These are phyloP conservation scores for Sorghum bicolor DNA, from an alignment of 176 grass and related monocot species.

Conservation along the genomic window Sorghum_bicolor_NCBIv3 NC_012870.2:60513501-60514000, in stretches of 20 bases:
- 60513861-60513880: conserved; percentile 10
- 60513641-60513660: neutral
- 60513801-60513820: conserved; percentile 31
- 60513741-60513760: neutral
- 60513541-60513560: neutral
- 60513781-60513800: neutral
- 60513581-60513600: neutral
- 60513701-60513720: neutral
- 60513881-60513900: conserved; percentile 24
- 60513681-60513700: conserved; percentile 25
- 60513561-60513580: neutral
- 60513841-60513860: conserved; percentile 32
- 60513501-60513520: neutral
- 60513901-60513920: conserved; percentile 21
- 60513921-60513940: conserved; percentile 11
- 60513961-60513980: neutral
- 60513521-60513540: neutral
- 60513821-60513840: conserved; percentile 44
- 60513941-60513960: conserved; percentile 14
- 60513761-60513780: conserved; percentile 26
- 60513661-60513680: neutral
- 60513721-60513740: conserved; percentile 22
- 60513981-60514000: neutral
- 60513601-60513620: neutral
- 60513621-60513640: neutral